phyloP scores from a whole-genome alignment of 306 rosid species.

The Gillenia trifoliata region DNA sequence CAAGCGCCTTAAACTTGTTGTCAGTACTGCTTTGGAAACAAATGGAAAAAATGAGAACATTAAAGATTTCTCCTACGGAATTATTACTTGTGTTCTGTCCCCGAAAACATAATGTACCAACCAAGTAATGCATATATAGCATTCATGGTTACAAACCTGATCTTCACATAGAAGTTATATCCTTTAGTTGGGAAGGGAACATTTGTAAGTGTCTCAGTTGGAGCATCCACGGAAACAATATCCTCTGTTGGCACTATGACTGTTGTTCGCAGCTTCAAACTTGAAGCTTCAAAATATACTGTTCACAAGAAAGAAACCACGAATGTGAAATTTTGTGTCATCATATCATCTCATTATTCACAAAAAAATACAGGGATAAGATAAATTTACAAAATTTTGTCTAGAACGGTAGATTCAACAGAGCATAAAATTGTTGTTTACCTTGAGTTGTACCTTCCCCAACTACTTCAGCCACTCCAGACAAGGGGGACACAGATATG shows the following conservation, averaged over 20 bases:
- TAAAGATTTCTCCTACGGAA: neutral
- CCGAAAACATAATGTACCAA: neutral
- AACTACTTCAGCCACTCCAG: conserved; percentile 71
- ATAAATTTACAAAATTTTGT: neutral
- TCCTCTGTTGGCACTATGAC: conserved; percentile 51
- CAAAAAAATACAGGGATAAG: neutral
- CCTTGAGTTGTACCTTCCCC: conserved; percentile 90
- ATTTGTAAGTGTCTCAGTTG: conserved; percentile 73
- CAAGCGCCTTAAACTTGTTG: conserved; percentile 37
- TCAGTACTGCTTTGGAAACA: conserved; percentile 22
- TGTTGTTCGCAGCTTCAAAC: conserved; percentile 58
- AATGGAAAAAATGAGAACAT: conserved; percentile 17
- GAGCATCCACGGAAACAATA: conserved; percentile 67
- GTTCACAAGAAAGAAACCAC: conserved; percentile 35
- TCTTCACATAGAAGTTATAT: conserved; percentile 73
- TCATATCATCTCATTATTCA: conserved; percentile 9
- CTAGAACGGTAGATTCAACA: neutral
- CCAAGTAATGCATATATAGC: neutral
- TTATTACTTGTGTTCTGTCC: neutral
- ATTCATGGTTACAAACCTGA: conserved; percentile 59
- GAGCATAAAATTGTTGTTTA: conserved; percentile 18
- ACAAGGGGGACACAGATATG: conserved; percentile 45
- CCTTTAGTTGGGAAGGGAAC: conserved; percentile 82
- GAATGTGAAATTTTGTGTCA: neutral
- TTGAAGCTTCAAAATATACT: conserved; percentile 63